phyloP scores from a whole-genome alignment of 2,329 filamentous ascomycete genomes.

The Ceratocystis colombiana region DNA sequence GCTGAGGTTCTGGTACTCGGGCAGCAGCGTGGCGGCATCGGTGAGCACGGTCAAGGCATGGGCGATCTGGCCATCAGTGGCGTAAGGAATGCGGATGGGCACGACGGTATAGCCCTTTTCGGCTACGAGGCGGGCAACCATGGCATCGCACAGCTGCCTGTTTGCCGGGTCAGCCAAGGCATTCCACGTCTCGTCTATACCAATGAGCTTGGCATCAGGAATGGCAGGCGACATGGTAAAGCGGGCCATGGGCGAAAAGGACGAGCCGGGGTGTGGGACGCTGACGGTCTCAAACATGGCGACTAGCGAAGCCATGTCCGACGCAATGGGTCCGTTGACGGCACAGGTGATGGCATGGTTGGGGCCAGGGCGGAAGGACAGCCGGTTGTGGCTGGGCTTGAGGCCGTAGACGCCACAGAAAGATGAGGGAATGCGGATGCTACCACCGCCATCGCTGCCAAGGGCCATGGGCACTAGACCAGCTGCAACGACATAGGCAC shows the following conservation, averaged over 20 bases:
- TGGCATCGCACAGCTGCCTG: conserved; percentile 35
- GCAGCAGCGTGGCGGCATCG: conserved; percentile 44
- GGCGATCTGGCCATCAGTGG: conserved; percentile 56
- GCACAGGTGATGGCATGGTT: conserved; percentile 52
- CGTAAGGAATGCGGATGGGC: conserved; percentile 48
- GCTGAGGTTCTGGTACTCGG: conserved; percentile 43
- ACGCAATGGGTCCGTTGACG: conserved; percentile 57
- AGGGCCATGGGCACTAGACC: conserved; percentile 63
- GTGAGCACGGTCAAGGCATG: conserved; percentile 65
- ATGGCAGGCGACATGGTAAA: conserved; percentile 29
- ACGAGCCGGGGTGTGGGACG: conserved; percentile 49
- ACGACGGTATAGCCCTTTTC: conserved; percentile 45
- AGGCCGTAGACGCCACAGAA: conserved; percentile 67
- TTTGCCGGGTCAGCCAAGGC: conserved; percentile 36
- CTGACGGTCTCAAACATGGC: conserved; percentile 55
- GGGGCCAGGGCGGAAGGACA: conserved; percentile 51
- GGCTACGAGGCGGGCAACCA: conserved; percentile 44
- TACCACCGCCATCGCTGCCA: conserved; percentile 64
- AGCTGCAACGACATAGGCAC: conserved; percentile 57
- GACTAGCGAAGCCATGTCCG: conserved; percentile 56
- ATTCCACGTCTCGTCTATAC: conserved; percentile 57
- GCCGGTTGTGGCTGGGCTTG: conserved; percentile 58
- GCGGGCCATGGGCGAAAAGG: conserved; percentile 39
- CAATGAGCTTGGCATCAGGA: conserved; percentile 42
- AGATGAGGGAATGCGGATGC: conserved; percentile 60